Evolutionary conservation across 2,329 filamentous ascomycete species (phyloP).

Genomic region (Apiospora sp.): DNA sequence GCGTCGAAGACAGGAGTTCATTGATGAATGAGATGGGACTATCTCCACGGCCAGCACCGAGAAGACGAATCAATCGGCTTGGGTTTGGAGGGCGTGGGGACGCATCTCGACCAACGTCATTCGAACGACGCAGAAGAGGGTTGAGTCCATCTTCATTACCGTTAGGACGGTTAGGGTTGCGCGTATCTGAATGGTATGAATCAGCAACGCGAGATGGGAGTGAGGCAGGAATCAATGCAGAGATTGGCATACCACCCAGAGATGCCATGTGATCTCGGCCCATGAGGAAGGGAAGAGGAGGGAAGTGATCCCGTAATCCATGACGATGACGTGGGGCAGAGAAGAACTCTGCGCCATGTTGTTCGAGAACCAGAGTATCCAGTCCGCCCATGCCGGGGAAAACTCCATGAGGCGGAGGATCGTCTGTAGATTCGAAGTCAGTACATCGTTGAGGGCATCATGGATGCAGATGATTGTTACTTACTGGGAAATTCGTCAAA

Average conservation of each 20-base stretch:
- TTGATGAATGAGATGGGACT: slow-evolving; percentile 64
- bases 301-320: slow-evolving; percentile 66
- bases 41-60: slow-evolving; percentile 51
- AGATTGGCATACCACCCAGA: slow-evolving; percentile 38
- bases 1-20: slow-evolving; percentile 60
- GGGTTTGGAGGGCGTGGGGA: slow-evolving; percentile 57
- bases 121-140: slow-evolving; percentile 77
- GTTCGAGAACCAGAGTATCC: slow-evolving; percentile 62
- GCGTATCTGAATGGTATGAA: slow-evolving; percentile 37
- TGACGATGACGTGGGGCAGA: slow-evolving; percentile 57
- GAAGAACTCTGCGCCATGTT: slow-evolving; percentile 45
- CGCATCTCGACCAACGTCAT: slow-evolving; percentile 52
- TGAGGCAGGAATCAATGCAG: too few species aligned
- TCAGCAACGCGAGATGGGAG: background rate
- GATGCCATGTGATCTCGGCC: slow-evolving; percentile 39
- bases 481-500: slow-evolving; percentile 67
- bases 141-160: slow-evolving; percentile 83
- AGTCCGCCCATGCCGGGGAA: slow-evolving; percentile 57
- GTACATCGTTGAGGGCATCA: background rate
- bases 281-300: slow-evolving; percentile 47
- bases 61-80: slow-evolving; percentile 62
- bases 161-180: slow-evolving; percentile 58
- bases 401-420: slow-evolving; percentile 53
- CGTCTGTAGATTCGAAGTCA: slow-evolving; percentile 43
- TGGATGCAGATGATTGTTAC: slow-evolving; percentile 38